These are phyloP conservation scores for Tricholoma sp. DNA, from an alignment of 768 basidiomycete species.

Conservation along the genomic window DNA sequence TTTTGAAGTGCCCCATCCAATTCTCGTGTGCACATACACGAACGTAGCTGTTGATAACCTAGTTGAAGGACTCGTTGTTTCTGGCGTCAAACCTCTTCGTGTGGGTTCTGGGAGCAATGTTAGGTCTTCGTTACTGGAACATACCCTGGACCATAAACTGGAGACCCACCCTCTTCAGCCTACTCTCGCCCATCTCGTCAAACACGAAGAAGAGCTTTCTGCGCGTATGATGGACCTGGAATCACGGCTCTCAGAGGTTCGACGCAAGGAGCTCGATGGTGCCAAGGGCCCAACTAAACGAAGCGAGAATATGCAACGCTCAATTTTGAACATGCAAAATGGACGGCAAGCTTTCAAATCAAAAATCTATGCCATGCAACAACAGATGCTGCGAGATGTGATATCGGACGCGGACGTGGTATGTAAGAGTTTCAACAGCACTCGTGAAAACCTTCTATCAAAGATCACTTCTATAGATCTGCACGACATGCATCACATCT, in stretches of 20 bases:
- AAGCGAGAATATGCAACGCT: slow-evolving; percentile 27
- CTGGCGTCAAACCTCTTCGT: slow-evolving; percentile 69
- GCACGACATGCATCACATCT: slow-evolving; percentile 84
- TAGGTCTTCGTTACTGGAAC: slow-evolving; percentile 44
- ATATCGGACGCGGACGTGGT: slow-evolving; percentile 71
- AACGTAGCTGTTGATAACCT: slow-evolving; percentile 93
- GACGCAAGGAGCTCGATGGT: slow-evolving; percentile 13
- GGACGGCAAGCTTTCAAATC: slow-evolving; percentile 25
- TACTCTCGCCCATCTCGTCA: slow-evolving; percentile 35
- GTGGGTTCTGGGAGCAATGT: slow-evolving; percentile 64
- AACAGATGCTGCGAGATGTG: slow-evolving; percentile 60
- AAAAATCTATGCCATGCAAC: slow-evolving; percentile 50
- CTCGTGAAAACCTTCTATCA: not conserved
- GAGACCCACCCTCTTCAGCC: slow-evolving; percentile 52
- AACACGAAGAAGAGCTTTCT: slow-evolving; percentile 29
- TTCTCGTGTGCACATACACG: slow-evolving; percentile 92
- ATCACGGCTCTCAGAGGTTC: slow-evolving; percentile 13
- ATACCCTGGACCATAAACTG: slow-evolving; percentile 63
- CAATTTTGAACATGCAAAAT: slow-evolving; percentile 22
- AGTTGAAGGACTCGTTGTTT: slow-evolving; percentile 61
- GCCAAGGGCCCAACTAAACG: slow-evolving; percentile 14
- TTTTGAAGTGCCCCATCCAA: slow-evolving; percentile 77
- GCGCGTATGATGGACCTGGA: slow-evolving; percentile 20
- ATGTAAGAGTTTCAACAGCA: slow-evolving; percentile 21
- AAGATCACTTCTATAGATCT: slow-evolving; percentile 46